Percentiles rank a stretch among this genome's conserved stretches.
Conservation (phyloP, 768 basidiomycete genomes). For the Mycena belliarum region DNA sequence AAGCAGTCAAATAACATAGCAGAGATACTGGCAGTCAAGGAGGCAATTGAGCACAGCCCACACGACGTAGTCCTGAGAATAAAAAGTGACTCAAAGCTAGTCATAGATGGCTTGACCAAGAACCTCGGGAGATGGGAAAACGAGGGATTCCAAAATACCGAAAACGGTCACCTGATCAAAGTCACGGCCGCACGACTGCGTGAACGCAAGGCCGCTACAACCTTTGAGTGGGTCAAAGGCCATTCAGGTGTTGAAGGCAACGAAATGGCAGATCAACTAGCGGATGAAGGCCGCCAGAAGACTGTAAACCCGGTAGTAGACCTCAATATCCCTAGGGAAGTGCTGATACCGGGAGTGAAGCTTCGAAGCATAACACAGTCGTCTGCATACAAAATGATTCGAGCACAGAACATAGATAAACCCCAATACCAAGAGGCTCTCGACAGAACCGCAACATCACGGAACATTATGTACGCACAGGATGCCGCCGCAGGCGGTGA, state of each 20-base stretch:
- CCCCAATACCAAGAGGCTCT: not conserved
- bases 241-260: conserved; percentile 24
- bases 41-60: no score
- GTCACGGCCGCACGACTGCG: no score
- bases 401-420: not conserved
- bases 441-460: not conserved
- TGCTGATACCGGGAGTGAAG: not conserved
- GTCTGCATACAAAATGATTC: not conserved
- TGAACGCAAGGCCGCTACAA: conserved; percentile 21
- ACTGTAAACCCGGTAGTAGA: not conserved
- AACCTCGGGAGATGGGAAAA: not conserved
- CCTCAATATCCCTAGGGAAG: not conserved
- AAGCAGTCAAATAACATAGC: no score
- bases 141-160: not conserved
- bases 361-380: not conserved
- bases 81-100: no score
- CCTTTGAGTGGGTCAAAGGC: conserved; percentile 30
- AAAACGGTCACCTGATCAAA: not conserved
- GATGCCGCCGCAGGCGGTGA: not conserved
- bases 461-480: conserved; percentile 1
- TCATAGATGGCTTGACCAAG: no score
- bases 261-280: conserved; percentile 26
- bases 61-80: not conserved
- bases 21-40: no score
- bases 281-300: conserved; percentile 12